A percentile compares a stretch with the other conserved stretches of the same genome.
phyloP scores from a whole-genome alignment of 495 filamentous ascomycete species.

The Trichodelitschia bisporula region DNA sequence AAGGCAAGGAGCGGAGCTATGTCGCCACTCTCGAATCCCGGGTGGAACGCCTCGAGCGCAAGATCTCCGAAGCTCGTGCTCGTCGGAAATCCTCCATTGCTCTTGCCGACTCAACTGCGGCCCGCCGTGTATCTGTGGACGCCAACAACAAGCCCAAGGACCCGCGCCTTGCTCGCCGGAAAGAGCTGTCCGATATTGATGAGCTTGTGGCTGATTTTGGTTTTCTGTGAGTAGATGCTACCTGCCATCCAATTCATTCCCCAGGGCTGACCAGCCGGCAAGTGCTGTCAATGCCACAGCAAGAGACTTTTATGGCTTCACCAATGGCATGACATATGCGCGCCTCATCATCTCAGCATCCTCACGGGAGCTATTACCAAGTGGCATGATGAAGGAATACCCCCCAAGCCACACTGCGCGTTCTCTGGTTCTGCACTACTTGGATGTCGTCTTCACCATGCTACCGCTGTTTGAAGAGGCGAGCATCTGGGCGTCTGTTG shows the following conservation, averaged over 20 bases:
- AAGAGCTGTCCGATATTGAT: conserved; percentile 18
- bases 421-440: conserved; percentile 52
- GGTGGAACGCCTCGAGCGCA: conserved; percentile 62
- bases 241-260: no score
- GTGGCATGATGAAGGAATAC: conserved; percentile 27
- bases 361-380: conserved; percentile 35
- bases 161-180: conserved; percentile 11
- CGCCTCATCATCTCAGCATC: conserved; percentile 55
- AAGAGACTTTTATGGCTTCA: conserved; percentile 71
- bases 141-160: conserved; percentile 6
- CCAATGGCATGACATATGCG: conserved; percentile 64
- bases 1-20: conserved; percentile 86
- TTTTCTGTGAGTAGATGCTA: conserved; percentile 17
- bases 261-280: no score
- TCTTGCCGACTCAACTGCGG: conserved; percentile 11
- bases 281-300: conserved; percentile 83
- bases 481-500: conserved; percentile 45
- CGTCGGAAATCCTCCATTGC: conserved; percentile 26
- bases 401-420: conserved; percentile 40
- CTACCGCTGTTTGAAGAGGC: conserved; percentile 62
- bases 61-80: conserved; percentile 32
- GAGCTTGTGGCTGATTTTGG: conserved; percentile 22
- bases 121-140: conserved; percentile 10
- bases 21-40: conserved; percentile 75
- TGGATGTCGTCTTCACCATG: conserved; percentile 53